Base-by-base conservation (phyloP, 2,329 filamentous ascomycete genomes). In the Microdochium trichocladiopsis region DNA sequence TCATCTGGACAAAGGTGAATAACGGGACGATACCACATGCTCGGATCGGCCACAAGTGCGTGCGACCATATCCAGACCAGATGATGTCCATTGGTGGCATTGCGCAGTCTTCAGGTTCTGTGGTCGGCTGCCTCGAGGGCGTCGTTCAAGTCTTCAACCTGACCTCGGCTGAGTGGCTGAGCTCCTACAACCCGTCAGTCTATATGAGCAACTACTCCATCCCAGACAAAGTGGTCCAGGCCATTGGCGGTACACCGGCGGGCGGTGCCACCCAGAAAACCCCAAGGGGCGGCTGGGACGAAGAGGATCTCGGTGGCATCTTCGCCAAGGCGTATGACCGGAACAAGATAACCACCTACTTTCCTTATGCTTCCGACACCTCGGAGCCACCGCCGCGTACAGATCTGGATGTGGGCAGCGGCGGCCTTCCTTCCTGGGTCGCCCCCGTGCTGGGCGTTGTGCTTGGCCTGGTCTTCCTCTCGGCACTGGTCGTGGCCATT, bases 61-160 rank as follows among this genome's bases (percentile, higher is more conserved):
- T 91, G 58, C 80, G 81, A 60, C 80, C 81, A 1, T 93, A 90
- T 69, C 86, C 90, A 16, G 84, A 86, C 53, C 89, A 93, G 66
- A 91, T 95, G 84, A 75, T 94, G 56, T 77, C 86, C 8, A 74
- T 93, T 14, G 90, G 90, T 24, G 90, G 90, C 11, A 86, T 70
- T 1, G 45, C 74, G 4, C 41, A 60, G 1, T 18, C 61, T 1
- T 70, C 67, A 1, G 25, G 14, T 1, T 47, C 4, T 1, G 43
- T 48, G 0, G 52, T 62, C 0, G 56, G 54, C 0, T 87, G 83
- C 53, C 65, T 87, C 1, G 68, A 72, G 1, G 66, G 63, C 2
- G 71, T 78, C 1, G 67, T 88, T 33, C 74, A 82, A 47, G 77
- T 90, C 24, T 93, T 90, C 70, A 91, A 95, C 61, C 72, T 91